Conservation (phyloP, 2,329 filamentous ascomycete genomes). For the Lachnellula willkommii region DNA sequence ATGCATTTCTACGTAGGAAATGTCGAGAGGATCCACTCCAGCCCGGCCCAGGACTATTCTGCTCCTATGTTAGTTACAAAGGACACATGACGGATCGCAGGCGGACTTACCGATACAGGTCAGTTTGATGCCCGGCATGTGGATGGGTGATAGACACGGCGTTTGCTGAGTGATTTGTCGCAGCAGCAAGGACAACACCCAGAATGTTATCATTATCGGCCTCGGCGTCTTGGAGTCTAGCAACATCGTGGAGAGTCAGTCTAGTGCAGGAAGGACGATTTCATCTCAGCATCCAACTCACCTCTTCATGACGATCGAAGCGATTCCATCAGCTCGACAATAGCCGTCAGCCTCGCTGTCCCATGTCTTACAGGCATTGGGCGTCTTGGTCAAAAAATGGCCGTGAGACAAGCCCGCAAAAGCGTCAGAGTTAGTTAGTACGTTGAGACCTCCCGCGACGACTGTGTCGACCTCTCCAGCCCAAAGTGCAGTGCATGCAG, state of each 20-base stretch:
- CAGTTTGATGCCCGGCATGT: constrained; percentile 67
- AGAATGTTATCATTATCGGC: constrained; percentile 44
- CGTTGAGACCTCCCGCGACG: constrained; percentile 37
- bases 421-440: constrained; percentile 4
- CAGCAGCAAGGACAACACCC: constrained; percentile 58
- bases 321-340: constrained; percentile 44
- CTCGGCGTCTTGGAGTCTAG: constrained; percentile 39
- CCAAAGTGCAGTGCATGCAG: constrained; percentile 46
- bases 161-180: constrained; percentile 75
- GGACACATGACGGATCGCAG: no score
- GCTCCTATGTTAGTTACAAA: constrained; percentile 26
- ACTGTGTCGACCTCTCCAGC: constrained; percentile 40
- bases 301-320: constrained; percentile 42
- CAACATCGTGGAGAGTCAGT: no score
- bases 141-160: constrained; percentile 78
- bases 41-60: constrained; percentile 63
- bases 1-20: constrained; percentile 82
- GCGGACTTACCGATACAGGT: constrained; percentile 44
- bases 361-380: constrained; percentile 41
- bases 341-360: constrained; percentile 46
- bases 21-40: constrained; percentile 66
- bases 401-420: not conserved
- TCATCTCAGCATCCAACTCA: no score
- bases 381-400: constrained; percentile 16
- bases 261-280: no score